phyloP scores from a whole-genome alignment of 495 filamentous ascomycete species.

The Xylaria bambusicola region DNA sequence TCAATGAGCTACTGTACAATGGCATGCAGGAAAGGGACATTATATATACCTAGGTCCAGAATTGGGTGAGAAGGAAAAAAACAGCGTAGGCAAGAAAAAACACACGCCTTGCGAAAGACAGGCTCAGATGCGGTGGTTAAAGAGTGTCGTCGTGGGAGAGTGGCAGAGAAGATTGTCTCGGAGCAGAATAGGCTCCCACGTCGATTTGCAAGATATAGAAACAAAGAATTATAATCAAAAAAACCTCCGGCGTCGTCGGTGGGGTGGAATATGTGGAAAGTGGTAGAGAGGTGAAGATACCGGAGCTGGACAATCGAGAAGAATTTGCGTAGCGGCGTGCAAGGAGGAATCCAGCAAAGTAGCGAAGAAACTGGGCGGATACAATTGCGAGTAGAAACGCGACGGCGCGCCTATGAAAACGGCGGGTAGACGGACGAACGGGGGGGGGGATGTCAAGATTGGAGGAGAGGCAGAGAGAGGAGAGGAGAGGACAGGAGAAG shows the following conservation, averaged over 20 bases:
- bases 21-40: neutral
- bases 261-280: neutral
- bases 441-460: too few relatives aligned
- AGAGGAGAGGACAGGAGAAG: too few relatives aligned
- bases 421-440: too few relatives aligned
- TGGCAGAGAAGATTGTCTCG: slow-evolving; percentile 4
- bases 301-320: neutral
- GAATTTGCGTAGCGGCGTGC: neutral
- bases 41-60: slow-evolving; percentile 8
- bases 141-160: neutral
- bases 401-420: neutral
- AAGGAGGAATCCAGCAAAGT: neutral
- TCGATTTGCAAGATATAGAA: neutral
- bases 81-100: slow-evolving; percentile 11
- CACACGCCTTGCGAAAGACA: slow-evolving; percentile 9
- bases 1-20: neutral
- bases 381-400: neutral
- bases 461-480: too few relatives aligned
- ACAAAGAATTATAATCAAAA: neutral
- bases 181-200: neutral
- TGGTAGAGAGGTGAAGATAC: neutral
- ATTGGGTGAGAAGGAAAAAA: neutral
- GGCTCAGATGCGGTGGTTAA: neutral
- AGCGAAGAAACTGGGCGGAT: slow-evolving; percentile 2
- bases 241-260: neutral